Base-by-base conservation (phyloP, 179 eudicot species). In the Vitellaria paradoxa region DNA sequence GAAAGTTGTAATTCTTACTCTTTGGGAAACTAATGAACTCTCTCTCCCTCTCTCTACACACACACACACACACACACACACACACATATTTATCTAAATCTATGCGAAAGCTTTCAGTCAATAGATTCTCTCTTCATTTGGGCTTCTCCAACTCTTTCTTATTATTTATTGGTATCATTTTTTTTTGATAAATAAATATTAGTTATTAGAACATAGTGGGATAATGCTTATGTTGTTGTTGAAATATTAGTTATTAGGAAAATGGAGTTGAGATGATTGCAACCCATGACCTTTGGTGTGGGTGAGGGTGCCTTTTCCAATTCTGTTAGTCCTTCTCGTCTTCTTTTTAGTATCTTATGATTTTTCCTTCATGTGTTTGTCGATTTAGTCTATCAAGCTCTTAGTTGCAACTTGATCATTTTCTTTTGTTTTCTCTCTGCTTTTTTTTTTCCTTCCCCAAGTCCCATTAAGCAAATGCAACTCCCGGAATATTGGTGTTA, bases 391-490 rank as follows among this genome's bases (percentile, higher is more conserved):
- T 37, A 12, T 17, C 9, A 6, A 46, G 56, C 46, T 63, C n/a
- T 47, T 75, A 24, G 9, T 50, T 63, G 24, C 47, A 46, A 63
- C 24, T 62, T 10, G 47, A 17, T 47, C 15, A 18, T 18, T 24
- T 7, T 70, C 11, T 14, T 49, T 24, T 23, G 1, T 15, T 65
- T 18, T 26, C 45, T 42, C 45, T 42, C 37, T 30, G 2, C 3
- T 63, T 62, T 24, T 1, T 62, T 62, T 17, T 67, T 12, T 7
- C 24, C 17, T 56, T 37, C 18, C 24, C 65, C 24, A 37, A 40
- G 17, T 55, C n/a, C 75, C 52, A 18, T 37, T 24, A 72, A 72
- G 37, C 17, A 72, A 72, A 56, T 20, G 65, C 65, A 72, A 40
- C 65, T 20, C 53, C 30, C 30, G 20, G 24, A 42, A 30, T 24